Evolutionary conservation across 2,329 filamentous ascomycete genomes (phyloP).

Genomic region (Colletotrichum horii): DNA sequence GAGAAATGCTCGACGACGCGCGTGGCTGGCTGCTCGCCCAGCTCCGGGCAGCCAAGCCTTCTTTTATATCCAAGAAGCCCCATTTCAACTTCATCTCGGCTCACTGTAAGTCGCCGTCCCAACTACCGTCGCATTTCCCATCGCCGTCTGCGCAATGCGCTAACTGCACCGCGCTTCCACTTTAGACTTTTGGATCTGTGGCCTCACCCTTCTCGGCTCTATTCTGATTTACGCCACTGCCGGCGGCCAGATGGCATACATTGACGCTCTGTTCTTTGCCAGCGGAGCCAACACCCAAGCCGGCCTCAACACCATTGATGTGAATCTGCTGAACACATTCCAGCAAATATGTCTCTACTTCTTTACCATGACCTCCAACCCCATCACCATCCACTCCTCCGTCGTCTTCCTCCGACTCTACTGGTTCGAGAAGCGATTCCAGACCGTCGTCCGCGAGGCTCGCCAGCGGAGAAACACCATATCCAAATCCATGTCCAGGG

Average conservation of each 20-base stretch:
- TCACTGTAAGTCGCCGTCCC: conserved; percentile 66
- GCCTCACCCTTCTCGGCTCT: conserved; percentile 74
- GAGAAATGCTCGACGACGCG: conserved; percentile 36
- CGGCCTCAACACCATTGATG: conserved; percentile 81
- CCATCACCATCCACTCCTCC: conserved; percentile 82
- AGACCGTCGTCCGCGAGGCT: conserved; percentile 79
- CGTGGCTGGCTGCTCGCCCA: conserved; percentile 35
- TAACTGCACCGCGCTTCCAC: background rate
- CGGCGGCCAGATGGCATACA: conserved; percentile 70
- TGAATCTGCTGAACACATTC: conserved; percentile 72
- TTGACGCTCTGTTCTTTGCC: conserved; percentile 90
- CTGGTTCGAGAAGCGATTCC: conserved; percentile 98
- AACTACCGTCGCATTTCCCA: conserved; percentile 1
- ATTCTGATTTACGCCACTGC: conserved; percentile 73
- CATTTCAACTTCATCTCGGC: conserved; percentile 82
- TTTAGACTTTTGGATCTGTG: conserved; percentile 80
- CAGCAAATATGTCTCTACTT: conserved; percentile 78
- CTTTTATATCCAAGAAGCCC: conserved; percentile 64
- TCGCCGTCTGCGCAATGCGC: background rate
- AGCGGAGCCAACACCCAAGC: conserved; percentile 88
- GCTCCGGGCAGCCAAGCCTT: conserved; percentile 56
- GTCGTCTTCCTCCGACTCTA: conserved; percentile 94
- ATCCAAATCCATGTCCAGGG: conserved; percentile 64
- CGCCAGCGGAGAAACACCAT: conserved; percentile 68
- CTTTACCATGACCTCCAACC: conserved; percentile 76